Conservation (phyloP, 106 monocot genomes). For the Dendrobium nobile region DNA sequence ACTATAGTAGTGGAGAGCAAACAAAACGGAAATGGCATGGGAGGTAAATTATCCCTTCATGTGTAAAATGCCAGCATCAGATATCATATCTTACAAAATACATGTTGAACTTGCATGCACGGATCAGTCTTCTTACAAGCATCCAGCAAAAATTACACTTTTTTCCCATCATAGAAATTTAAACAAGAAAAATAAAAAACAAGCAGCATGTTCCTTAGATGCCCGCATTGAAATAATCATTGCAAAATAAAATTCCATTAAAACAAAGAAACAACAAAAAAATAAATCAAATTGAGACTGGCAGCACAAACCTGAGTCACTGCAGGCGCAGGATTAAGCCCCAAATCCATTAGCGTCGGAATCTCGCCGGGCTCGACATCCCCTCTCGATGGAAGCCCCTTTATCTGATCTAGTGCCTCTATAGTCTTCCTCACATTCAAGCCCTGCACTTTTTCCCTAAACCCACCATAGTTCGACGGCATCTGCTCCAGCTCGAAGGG, state of each 20-base stretch:
- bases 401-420: constrained; percentile 66
- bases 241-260: background rate
- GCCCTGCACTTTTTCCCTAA: constrained; percentile 68
- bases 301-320: constrained; percentile 30
- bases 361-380: constrained; percentile 88
- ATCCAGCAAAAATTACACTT: background rate
- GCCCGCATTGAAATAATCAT: background rate
- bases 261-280: background rate
- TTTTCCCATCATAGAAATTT: background rate
- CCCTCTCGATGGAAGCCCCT: constrained; percentile 69
- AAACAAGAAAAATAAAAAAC: background rate
- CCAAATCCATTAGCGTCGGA: constrained; percentile 78
- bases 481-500: constrained; percentile 75
- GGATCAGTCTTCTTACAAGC: background rate
- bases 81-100: too few relatives aligned
- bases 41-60: too few relatives aligned
- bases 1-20: too few relatives aligned
- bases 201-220: background rate
- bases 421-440: constrained; percentile 63
- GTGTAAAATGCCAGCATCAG: too few relatives aligned
- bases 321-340: constrained; percentile 46
- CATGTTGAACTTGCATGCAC: too few relatives aligned
- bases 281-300: background rate
- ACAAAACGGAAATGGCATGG: too few relatives aligned
- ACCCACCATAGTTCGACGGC: constrained; percentile 91